A percentile compares a stretch with the other conserved stretches of the same genome.
Evolutionary conservation across 228 moss, liverwort and hornwort species (phyloP).

Genomic region (Sphagnum magellanicum): DNA sequence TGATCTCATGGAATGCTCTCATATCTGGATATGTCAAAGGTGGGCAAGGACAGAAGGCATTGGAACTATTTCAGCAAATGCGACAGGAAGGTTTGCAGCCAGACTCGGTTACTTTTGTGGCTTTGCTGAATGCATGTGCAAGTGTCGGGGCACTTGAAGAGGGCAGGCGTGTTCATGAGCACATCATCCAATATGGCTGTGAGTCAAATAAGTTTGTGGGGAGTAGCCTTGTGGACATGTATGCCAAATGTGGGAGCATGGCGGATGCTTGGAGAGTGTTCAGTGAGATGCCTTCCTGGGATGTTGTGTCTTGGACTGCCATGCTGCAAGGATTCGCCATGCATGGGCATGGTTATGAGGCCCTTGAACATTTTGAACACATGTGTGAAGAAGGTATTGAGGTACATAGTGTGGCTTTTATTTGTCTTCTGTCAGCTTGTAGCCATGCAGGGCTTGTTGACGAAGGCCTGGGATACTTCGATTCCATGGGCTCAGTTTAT

Average conservation of each 20-base stretch:
- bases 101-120: background rate
- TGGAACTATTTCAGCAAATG: background rate
- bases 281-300: background rate
- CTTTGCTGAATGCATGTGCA: background rate
- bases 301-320: slow-evolving; percentile 1
- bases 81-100: background rate
- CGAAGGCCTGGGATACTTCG: background rate
- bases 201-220: slow-evolving; percentile 1
- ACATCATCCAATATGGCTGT: background rate
- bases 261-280: background rate
- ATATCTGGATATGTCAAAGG: background rate
- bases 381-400: background rate
- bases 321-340: background rate
- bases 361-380: background rate
- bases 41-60: background rate
- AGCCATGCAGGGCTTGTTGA: background rate
- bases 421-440: background rate
- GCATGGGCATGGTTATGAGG: background rate
- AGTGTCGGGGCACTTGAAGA: background rate
- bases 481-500: background rate
- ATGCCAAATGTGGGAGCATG: slow-evolving; percentile 1
- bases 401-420: background rate
- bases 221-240: background rate
- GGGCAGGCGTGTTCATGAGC: background rate
- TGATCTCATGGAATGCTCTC: slow-evolving; percentile 1